Conservation (phyloP, 169 alveolate species). For the Cryptosporidium muris region DNA sequence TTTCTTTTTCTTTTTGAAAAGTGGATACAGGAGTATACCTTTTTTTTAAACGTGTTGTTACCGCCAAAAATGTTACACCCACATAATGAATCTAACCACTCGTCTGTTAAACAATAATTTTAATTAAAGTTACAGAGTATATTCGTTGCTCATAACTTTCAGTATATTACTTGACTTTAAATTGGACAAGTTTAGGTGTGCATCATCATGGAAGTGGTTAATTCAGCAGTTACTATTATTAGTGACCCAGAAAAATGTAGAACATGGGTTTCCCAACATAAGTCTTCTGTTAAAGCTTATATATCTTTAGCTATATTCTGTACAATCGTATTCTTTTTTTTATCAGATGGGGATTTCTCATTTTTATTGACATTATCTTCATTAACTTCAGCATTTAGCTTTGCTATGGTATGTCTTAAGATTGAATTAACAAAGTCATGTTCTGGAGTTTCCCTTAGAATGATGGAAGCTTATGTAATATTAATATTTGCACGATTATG, state of each 20-base stretch:
- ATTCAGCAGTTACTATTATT: constrained; percentile 66
- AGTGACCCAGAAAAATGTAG: constrained; percentile 70
- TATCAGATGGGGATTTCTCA: constrained; percentile 93
- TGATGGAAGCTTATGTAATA: constrained; percentile 86
- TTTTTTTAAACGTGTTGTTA: too few relatives aligned
- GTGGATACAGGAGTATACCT: too few relatives aligned
- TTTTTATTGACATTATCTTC: constrained; percentile 90
- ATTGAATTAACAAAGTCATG: constrained; percentile 83
- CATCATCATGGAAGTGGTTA: constrained; percentile 55
- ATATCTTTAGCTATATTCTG: constrained; percentile 65
- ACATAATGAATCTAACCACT: neutral
- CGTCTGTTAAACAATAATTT: too few relatives aligned
- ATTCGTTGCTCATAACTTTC: too few relatives aligned
- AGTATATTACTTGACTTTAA: too few relatives aligned
- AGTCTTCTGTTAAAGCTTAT: constrained; percentile 70
- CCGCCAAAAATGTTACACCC: too few relatives aligned
- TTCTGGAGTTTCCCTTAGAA: constrained; percentile 89
- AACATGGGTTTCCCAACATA: constrained; percentile 72
- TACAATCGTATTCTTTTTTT: constrained; percentile 81
- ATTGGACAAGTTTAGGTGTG: too few relatives aligned
- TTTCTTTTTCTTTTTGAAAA: too few relatives aligned
- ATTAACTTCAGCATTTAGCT: constrained; percentile 85
- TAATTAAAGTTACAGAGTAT: too few relatives aligned
- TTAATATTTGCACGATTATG: constrained; percentile 83
- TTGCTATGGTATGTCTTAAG: constrained; percentile 86